A percentile compares a stretch with the other conserved stretches of the same genome.
These are phyloP conservation scores for Acmispon strigosus DNA, from an alignment of 306 rosid genomes.

Conservation along the genomic window DNA sequence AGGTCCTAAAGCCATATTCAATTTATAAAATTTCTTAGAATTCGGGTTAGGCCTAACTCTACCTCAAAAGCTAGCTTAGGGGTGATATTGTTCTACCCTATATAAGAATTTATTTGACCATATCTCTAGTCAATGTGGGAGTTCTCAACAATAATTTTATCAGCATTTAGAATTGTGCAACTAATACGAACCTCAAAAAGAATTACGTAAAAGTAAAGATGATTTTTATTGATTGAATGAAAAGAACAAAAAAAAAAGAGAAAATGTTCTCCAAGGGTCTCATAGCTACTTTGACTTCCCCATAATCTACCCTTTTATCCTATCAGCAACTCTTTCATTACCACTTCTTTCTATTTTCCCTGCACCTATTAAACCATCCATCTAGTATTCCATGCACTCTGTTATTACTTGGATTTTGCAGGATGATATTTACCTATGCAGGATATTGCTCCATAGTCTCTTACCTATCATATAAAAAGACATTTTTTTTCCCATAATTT, in stretches of 20 bases:
- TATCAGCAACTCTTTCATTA: background rate
- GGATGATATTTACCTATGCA: conserved; percentile 5
- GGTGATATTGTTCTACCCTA: too few species aligned
- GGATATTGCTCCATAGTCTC: conserved; percentile 6
- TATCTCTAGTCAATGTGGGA: too few species aligned
- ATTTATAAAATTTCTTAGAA: background rate
- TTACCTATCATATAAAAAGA: background rate
- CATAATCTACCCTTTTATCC: background rate
- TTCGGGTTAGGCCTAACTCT: too few species aligned
- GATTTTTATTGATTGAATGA: background rate
- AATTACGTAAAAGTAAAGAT: background rate
- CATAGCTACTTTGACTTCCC: background rate
- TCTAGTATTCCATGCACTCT: conserved; percentile 1
- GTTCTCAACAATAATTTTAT: background rate
- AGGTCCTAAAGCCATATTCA: conserved; percentile 12
- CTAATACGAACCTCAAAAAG: background rate
- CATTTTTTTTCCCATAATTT: background rate
- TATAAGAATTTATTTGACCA: too few species aligned
- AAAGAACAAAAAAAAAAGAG: background rate
- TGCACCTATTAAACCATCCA: background rate
- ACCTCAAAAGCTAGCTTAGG: too few species aligned
- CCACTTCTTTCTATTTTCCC: conserved; percentile 5
- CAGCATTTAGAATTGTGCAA: background rate
- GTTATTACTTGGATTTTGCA: background rate
- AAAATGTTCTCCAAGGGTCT: background rate